Evolutionary conservation across 306 rosid genomes (phyloP).

Genomic region (Heteromeles arbutifolia): DNA sequence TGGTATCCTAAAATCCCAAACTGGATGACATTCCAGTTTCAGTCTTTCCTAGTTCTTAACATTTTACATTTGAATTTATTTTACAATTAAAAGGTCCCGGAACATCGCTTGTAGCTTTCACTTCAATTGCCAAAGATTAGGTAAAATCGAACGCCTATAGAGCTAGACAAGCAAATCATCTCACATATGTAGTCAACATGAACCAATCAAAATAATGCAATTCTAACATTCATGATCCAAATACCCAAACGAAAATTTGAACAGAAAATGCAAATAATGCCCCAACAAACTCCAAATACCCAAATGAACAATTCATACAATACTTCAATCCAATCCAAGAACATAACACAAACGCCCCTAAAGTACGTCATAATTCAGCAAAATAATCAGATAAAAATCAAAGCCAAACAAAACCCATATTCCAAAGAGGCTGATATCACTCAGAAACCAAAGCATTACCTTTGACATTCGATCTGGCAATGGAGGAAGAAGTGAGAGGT

Average conservation of each 20-base stretch:
- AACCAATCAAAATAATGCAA: not conserved
- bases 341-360: not conserved
- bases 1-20: not conserved
- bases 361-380: not conserved
- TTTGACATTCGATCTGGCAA: constrained; percentile 25
- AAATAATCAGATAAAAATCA: not conserved
- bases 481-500: constrained; percentile 16
- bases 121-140: not conserved
- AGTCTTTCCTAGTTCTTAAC: not conserved
- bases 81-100: not conserved
- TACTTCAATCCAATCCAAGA: not conserved
- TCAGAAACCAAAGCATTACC: constrained; percentile 3
- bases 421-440: not conserved
- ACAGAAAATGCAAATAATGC: not conserved
- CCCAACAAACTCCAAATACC: not conserved
- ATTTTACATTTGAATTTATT: not conserved
- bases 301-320: not conserved
- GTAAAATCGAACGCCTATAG: not conserved
- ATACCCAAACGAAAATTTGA: not conserved
- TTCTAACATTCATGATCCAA: not conserved
- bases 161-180: not conserved
- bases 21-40: not conserved
- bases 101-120: not conserved
- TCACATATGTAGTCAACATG: not conserved
- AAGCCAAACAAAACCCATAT: not conserved